Percentiles rank a stretch among this genome's conserved stretches.
phyloP scores from a whole-genome alignment of 768 basidiomycete species.

The Lactarius trivialis region DNA sequence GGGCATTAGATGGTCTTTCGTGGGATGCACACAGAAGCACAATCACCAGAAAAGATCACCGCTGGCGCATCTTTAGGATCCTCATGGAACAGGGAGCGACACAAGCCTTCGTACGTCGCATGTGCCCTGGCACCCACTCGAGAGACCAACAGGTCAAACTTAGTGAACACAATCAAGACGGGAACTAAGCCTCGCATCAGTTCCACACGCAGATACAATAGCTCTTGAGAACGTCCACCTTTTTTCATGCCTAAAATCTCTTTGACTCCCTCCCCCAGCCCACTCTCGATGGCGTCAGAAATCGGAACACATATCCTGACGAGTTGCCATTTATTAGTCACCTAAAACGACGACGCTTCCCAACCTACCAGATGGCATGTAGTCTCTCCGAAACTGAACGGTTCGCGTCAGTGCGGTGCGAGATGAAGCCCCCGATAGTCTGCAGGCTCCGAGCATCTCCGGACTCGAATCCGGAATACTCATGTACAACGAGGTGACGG shows the following conservation, averaged over 20 bases:
- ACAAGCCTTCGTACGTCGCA: not conserved
- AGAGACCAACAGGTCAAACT: not conserved
- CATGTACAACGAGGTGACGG: not conserved
- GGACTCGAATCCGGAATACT: not conserved
- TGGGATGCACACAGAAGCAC: not conserved
- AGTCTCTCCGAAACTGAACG: not conserved
- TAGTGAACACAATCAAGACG: slow-evolving; percentile 3
- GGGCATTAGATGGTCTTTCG: not conserved
- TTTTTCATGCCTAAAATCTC: not conserved
- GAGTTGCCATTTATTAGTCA: not conserved
- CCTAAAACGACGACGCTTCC: not conserved
- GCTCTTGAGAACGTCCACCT: not conserved
- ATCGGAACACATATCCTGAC: slow-evolving; percentile 8
- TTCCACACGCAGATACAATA: not conserved
- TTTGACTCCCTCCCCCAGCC: not conserved
- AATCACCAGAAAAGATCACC: slow-evolving; percentile 5
- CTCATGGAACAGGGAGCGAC: not conserved
- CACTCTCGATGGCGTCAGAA: not conserved
- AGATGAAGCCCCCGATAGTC: not conserved
- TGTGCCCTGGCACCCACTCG: not conserved
- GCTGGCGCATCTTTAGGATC: not conserved
- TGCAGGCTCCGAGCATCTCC: not conserved
- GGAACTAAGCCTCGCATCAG: not conserved
- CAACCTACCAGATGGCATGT: slow-evolving; percentile 12
- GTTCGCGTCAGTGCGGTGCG: not conserved